Conservation (phyloP, 2,329 filamentous ascomycete genomes). For the Harringtonia aguacate region DNA sequence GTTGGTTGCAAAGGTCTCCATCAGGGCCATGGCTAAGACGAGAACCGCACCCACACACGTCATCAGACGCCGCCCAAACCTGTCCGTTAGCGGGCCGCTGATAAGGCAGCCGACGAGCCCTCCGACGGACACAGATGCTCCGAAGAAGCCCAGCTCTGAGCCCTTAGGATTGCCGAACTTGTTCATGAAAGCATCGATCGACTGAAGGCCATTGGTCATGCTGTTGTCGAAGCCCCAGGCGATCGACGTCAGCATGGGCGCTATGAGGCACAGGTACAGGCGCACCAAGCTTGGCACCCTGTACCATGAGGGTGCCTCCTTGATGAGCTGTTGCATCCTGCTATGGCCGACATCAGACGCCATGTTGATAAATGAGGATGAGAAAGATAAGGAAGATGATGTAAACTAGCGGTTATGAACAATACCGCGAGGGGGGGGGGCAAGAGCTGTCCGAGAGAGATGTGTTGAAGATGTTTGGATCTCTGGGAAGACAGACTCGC, state of each 20-base stretch:
- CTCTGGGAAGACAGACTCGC: too few relatives aligned
- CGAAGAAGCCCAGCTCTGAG: conserved; percentile 26
- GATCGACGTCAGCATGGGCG: neutral
- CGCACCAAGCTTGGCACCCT: neutral
- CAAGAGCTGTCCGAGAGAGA: too few relatives aligned
- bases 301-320: too few relatives aligned
- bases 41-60: conserved; percentile 26
- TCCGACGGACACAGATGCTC: conserved; percentile 27
- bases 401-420: too few relatives aligned
- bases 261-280: neutral
- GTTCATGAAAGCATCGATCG: conserved; percentile 22
- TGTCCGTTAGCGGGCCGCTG: conserved; percentile 24
- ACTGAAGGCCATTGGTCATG: conserved; percentile 28
- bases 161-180: conserved; percentile 20
- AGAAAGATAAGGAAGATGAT: too few relatives aligned
- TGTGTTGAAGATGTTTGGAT: too few relatives aligned
- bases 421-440: too few relatives aligned
- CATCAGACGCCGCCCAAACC: conserved; percentile 21
- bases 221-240: neutral
- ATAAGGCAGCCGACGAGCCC: conserved; percentile 25
- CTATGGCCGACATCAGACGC: too few relatives aligned
- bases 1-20: conserved; percentile 23
- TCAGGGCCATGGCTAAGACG: conserved; percentile 23
- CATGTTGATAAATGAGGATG: too few relatives aligned
- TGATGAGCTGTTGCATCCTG: too few relatives aligned